phyloP scores from a whole-genome alignment of 23 red algal species.

The Chondrus crispus region DNA sequence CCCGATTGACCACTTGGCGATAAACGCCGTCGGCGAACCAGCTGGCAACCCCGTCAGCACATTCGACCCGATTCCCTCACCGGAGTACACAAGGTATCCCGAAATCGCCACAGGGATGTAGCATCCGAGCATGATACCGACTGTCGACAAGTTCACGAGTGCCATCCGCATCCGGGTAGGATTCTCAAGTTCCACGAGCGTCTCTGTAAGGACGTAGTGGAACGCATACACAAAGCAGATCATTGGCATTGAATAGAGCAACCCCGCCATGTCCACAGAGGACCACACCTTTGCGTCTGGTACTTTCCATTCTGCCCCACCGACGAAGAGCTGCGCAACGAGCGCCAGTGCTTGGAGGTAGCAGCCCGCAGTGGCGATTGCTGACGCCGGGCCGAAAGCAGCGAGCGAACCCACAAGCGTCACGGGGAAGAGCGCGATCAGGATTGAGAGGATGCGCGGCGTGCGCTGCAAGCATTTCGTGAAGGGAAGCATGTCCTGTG shows the following conservation, averaged over 20 bases:
- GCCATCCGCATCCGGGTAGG: slow-evolving; percentile 56
- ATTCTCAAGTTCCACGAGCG: slow-evolving; percentile 58
- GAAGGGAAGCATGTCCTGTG: slow-evolving; percentile 50
- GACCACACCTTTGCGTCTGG: neutral
- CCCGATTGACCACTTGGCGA: slow-evolving; percentile 70
- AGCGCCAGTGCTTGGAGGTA: slow-evolving; percentile 68
- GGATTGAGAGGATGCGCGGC: slow-evolving; percentile 21
- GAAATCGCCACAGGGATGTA: slow-evolving; percentile 65
- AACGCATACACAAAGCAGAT: slow-evolving; percentile 76
- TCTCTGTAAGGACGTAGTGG: slow-evolving; percentile 85
- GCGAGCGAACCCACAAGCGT: slow-evolving; percentile 49
- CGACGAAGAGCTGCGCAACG: slow-evolving; percentile 37
- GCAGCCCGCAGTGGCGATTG: slow-evolving; percentile 61
- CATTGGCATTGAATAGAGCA: slow-evolving; percentile 62
- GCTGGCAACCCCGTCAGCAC: slow-evolving; percentile 44
- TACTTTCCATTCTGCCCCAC: neutral
- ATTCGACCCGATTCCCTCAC: slow-evolving; percentile 51
- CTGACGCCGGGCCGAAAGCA: slow-evolving; percentile 66
- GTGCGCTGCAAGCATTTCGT: slow-evolving; percentile 13
- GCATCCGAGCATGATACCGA: slow-evolving; percentile 54
- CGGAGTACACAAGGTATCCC: slow-evolving; percentile 62
- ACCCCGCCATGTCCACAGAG: slow-evolving; percentile 39
- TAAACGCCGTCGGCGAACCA: slow-evolving; percentile 37
- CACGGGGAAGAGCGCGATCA: slow-evolving; percentile 46
- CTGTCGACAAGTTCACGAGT: slow-evolving; percentile 28